Evolutionary conservation across 140 eudicot genomes (phyloP).

Genomic region (Eryngium alpinum): DNA sequence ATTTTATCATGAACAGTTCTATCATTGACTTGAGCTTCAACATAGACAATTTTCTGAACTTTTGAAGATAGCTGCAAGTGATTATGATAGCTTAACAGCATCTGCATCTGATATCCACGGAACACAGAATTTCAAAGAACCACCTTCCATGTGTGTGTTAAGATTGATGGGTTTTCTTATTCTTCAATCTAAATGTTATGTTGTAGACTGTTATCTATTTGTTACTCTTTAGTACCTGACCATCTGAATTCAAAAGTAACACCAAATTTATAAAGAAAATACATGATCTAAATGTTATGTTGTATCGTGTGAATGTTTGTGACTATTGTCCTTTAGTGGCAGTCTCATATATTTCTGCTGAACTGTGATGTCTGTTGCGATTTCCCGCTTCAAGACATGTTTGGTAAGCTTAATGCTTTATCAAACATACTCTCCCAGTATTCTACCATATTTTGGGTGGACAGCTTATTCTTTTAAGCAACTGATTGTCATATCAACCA

Average conservation of each 20-base stretch:
- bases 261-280: too few relatives aligned
- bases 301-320: neutral
- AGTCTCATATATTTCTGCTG: constrained; percentile 87
- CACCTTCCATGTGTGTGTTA: constrained; percentile 98
- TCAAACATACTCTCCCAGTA: neutral
- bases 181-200: too few relatives aligned
- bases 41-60: constrained; percentile 98
- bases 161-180: constrained; percentile 18
- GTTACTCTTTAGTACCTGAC: too few relatives aligned
- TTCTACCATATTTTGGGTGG: neutral
- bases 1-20: neutral
- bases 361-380: constrained; percentile 87
- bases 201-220: too few relatives aligned
- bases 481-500: neutral
- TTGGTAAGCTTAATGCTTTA: constrained; percentile 44
- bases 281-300: too few relatives aligned
- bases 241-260: too few relatives aligned
- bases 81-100: constrained; percentile 85
- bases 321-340: constrained; percentile 27
- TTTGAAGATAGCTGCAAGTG: constrained; percentile 95
- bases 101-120: constrained; percentile 92
- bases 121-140: constrained; percentile 95
- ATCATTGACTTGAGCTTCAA: neutral
- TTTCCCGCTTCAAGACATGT: constrained; percentile 80
- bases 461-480: neutral